Conservation (phyloP, 2,329 filamentous ascomycete species). For the Tolypocladium endophyticum region DNA sequence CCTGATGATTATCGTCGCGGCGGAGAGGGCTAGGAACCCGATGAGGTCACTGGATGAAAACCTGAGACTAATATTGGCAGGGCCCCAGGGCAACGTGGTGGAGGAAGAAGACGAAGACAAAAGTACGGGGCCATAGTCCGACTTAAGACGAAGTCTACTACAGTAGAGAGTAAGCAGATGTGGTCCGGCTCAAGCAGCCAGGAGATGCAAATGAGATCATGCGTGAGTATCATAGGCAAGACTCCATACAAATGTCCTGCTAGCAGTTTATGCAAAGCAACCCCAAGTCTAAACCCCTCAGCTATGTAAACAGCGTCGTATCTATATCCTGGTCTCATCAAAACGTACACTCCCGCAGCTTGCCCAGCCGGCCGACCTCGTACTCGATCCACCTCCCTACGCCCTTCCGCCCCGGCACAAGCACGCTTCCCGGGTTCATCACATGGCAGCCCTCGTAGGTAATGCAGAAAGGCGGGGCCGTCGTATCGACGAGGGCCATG, state of each 20-base stretch:
- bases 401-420: conserved; percentile 57
- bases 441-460: conserved; percentile 95
- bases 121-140: neutral
- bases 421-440: conserved; percentile 77
- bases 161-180: neutral
- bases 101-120: neutral
- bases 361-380: conserved; percentile 54
- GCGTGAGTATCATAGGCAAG: neutral
- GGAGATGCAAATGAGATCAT: neutral
- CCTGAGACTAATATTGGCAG: neutral
- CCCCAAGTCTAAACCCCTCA: neutral
- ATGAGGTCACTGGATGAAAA: neutral
- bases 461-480: conserved; percentile 71
- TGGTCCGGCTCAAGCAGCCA: neutral
- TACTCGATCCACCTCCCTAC: conserved; percentile 83
- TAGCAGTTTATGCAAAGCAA: neutral
- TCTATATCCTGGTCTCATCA: conserved; percentile 14
- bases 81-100: neutral
- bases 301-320: neutral
- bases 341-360: conserved; percentile 51
- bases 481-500: conserved; percentile 71
- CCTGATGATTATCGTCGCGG: neutral
- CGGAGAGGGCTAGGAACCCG: neutral
- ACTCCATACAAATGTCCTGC: neutral
- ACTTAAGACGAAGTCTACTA: neutral